Percentiles rank a stretch among this genome's conserved stretches.
phyloP scores from a whole-genome alignment of 1,284 basidiomycete species.

The Rhodotorula sp. region DNA sequence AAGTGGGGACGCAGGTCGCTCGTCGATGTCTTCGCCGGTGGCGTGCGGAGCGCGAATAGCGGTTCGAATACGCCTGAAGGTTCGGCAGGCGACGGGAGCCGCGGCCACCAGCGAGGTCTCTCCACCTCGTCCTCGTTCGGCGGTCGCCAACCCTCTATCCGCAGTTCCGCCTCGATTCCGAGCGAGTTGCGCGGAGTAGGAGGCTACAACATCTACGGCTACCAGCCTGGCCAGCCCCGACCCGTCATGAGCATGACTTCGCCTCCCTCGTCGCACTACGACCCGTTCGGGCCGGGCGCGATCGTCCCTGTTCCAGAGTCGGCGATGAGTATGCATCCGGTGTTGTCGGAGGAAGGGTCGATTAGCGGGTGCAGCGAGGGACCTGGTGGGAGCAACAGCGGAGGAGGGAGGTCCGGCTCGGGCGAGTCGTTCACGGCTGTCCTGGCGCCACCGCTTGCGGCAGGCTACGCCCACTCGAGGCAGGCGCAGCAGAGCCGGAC shows the following conservation, averaged over 20 bases:
- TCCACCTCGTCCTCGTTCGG: constrained; percentile 14
- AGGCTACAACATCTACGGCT: constrained; percentile 29
- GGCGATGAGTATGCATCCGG: constrained; percentile 9
- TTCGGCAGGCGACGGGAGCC: background rate
- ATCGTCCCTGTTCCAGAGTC: constrained; percentile 25
- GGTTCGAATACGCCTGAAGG: background rate
- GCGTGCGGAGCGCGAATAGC: constrained; percentile 11
- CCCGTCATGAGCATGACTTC: constrained; percentile 15
- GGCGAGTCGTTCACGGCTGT: constrained; percentile 1
- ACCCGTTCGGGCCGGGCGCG: constrained; percentile 19
- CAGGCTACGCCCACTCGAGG: constrained; percentile 11
- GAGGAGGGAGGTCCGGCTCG: background rate
- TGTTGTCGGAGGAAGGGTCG: constrained; percentile 10
- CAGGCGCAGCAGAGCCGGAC: constrained; percentile 14
- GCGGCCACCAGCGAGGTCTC: background rate
- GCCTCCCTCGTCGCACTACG: constrained; percentile 15
- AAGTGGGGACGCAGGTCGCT: constrained; percentile 33
- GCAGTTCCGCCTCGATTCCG: constrained; percentile 1
- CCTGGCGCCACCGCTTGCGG: constrained; percentile 11
- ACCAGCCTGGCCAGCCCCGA: constrained; percentile 25
- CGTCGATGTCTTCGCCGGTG: constrained; percentile 31
- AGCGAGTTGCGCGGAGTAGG: constrained; percentile 22
- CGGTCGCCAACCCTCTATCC: constrained; percentile 27
- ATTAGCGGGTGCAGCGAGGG: constrained; percentile 14
- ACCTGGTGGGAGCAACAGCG: background rate